Conservation (phyloP, 2,329 filamentous ascomycete species). For the Colletotrichum higginsianum region DNA sequence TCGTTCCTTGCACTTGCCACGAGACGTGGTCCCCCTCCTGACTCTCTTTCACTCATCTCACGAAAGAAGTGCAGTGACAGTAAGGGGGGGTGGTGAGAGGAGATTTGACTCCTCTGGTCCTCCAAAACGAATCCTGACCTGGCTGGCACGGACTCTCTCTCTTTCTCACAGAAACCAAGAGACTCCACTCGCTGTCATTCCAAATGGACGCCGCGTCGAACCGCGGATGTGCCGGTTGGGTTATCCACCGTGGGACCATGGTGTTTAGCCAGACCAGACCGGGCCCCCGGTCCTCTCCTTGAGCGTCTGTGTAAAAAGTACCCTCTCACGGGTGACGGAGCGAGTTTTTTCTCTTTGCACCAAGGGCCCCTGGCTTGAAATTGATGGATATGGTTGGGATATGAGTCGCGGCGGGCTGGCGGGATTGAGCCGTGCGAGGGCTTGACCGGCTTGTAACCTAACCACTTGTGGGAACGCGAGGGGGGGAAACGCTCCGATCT, state of each 20-base stretch:
- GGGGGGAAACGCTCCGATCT: constrained; percentile 26
- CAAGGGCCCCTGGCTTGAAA: constrained; percentile 8
- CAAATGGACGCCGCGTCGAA: constrained; percentile 32
- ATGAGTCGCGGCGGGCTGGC: constrained; percentile 33
- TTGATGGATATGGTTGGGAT: constrained; percentile 25
- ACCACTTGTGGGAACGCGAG: constrained; percentile 14
- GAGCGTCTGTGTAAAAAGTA: constrained; percentile 16
- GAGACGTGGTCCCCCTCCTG: neutral
- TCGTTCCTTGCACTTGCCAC: neutral
- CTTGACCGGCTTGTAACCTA: constrained; percentile 30
- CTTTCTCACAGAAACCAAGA: neutral
- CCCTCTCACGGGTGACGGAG: constrained; percentile 12
- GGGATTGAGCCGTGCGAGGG: constrained; percentile 30
- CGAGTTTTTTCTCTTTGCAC: neutral
- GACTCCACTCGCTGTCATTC: constrained; percentile 38
- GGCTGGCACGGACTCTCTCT: constrained; percentile 22
- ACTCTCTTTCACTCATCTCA: constrained; percentile 5
- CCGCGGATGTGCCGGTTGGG: constrained; percentile 42
- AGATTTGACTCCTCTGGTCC: neutral
- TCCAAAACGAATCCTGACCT: constrained; percentile 7
- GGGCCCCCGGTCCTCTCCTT: constrained; percentile 7
- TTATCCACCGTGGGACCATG: neutral
- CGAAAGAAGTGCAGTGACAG: neutral
- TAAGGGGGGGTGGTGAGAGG: neutral
- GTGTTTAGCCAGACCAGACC: neutral